Conservation (phyloP, 2,329 filamentous ascomycete genomes). For the Basipetospora chlamydospora region DNA sequence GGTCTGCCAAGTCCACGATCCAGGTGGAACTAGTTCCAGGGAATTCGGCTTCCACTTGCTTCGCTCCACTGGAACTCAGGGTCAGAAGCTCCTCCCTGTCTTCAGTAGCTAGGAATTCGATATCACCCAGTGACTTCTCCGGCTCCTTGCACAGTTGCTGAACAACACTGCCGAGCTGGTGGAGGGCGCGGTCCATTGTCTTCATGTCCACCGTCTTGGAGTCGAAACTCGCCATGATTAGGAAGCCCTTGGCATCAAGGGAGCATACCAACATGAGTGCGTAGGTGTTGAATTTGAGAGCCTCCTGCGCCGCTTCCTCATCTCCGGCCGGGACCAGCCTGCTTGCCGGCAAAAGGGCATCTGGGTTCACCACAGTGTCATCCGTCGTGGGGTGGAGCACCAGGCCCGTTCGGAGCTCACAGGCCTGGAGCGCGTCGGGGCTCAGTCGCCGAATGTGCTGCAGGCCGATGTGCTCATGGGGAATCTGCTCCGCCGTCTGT, state of each 20-base stretch:
- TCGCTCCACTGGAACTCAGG: conserved; percentile 13
- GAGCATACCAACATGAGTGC: conserved; percentile 53
- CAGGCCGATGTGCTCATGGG: conserved; percentile 49
- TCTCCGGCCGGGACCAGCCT: conserved; percentile 40
- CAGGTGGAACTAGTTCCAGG: conserved; percentile 18
- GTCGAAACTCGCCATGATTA: conserved; percentile 51
- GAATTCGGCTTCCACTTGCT: conserved; percentile 13
- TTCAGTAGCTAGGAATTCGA: conserved; percentile 19
- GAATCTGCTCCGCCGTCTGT: conserved; percentile 40
- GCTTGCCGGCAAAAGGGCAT: conserved; percentile 25
- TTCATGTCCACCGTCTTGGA: conserved; percentile 38
- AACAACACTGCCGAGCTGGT: conserved; percentile 35
- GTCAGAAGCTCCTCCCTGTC: conserved; percentile 19
- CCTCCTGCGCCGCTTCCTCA: conserved; percentile 42
- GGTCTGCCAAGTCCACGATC: conserved; percentile 23
- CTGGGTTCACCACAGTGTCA: conserved; percentile 7
- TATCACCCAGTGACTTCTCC: conserved; percentile 16
- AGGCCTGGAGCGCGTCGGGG: conserved; percentile 37
- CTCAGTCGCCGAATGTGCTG: conserved; percentile 44
- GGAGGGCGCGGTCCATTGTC: conserved; percentile 37
- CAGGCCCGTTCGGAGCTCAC: conserved; percentile 38
- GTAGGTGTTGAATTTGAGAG: conserved; percentile 44
- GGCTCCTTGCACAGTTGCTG: conserved; percentile 29
- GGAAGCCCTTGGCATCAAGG: conserved; percentile 37
- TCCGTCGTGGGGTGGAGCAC: conserved; percentile 32